Conservation (phyloP, 768 basidiomycete species). For the Trametes cinnabarina region DNA sequence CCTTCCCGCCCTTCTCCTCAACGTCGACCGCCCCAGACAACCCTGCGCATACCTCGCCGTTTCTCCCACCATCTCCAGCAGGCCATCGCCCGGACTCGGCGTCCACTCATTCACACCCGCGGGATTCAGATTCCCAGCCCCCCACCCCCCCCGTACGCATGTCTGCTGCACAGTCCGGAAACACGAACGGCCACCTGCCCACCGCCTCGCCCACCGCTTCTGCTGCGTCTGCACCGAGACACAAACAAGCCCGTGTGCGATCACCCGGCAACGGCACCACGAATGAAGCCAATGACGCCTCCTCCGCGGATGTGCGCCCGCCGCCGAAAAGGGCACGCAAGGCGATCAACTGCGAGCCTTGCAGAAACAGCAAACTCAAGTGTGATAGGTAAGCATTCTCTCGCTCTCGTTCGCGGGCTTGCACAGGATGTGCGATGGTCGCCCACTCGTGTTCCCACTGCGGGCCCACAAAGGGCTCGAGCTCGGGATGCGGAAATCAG, state of each 20-base stretch:
- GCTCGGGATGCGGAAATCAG: constrained; percentile 11
- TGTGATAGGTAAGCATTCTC: constrained; percentile 66
- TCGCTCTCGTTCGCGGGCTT: not conserved
- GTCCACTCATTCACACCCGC: not conserved
- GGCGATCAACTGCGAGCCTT: constrained; percentile 88
- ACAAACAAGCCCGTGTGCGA: constrained; percentile 15
- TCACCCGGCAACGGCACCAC: constrained; percentile 9
- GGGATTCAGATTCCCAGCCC: too few species aligned
- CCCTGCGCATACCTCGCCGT: too few species aligned
- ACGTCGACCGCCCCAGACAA: constrained; percentile 12
- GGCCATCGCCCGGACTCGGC: too few species aligned
- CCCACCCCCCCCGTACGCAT: constrained; percentile 1
- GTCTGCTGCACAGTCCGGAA: constrained; percentile 14
- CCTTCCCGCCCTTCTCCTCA: constrained; percentile 7
- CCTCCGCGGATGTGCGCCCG: constrained; percentile 32
- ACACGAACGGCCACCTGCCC: constrained; percentile 14
- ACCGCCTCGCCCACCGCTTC: constrained; percentile 4
- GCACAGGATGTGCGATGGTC: too few species aligned
- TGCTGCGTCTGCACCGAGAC: constrained; percentile 9
- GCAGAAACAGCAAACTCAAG: constrained; percentile 84
- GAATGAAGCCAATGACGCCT: constrained; percentile 7
- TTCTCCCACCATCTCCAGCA: too few species aligned
- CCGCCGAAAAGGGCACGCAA: constrained; percentile 83
- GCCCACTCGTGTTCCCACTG: not conserved
- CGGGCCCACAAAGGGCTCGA: not conserved